Conservation (phyloP, 805 yeast species). For the Yamadazyma akitaensis region DNA sequence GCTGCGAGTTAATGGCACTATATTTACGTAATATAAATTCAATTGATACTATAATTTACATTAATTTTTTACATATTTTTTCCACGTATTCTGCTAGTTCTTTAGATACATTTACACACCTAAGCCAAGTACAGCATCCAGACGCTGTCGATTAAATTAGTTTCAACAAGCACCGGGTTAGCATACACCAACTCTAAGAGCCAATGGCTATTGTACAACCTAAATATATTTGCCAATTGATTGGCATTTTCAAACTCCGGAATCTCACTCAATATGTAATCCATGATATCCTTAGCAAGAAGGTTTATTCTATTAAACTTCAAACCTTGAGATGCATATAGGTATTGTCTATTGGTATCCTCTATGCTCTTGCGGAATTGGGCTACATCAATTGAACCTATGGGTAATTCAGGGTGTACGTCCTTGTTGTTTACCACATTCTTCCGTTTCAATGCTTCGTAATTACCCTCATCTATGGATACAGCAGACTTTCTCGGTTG, state of each 20-base stretch:
- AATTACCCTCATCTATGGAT: conserved; percentile 39
- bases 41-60: not conserved
- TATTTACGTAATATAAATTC: not conserved
- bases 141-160: conserved; percentile 28
- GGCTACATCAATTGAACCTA: conserved; percentile 36
- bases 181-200: conserved; percentile 37
- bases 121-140: conserved; percentile 40
- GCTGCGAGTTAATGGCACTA: not conserved
- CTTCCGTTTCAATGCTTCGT: conserved; percentile 36
- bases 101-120: not conserved
- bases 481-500: conserved; percentile 74
- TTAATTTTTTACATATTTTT: not conserved
- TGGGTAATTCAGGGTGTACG: conserved; percentile 18
- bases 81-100: not conserved
- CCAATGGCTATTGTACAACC: conserved; percentile 39
- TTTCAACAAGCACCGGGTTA: conserved; percentile 39
- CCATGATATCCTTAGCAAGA: conserved; percentile 33
- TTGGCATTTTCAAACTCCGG: conserved; percentile 25
- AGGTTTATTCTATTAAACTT: conserved; percentile 24
- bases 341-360: not conserved
- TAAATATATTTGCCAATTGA: conserved; percentile 23
- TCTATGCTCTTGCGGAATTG: conserved; percentile 29
- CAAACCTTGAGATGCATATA: conserved; percentile 14
- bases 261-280: conserved; percentile 24
- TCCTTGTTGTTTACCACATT: conserved; percentile 6